Evolutionary conservation across 352 stramenopile genomes (phyloP).

Genomic region (Pilasporangium apinafurcum): DNA sequence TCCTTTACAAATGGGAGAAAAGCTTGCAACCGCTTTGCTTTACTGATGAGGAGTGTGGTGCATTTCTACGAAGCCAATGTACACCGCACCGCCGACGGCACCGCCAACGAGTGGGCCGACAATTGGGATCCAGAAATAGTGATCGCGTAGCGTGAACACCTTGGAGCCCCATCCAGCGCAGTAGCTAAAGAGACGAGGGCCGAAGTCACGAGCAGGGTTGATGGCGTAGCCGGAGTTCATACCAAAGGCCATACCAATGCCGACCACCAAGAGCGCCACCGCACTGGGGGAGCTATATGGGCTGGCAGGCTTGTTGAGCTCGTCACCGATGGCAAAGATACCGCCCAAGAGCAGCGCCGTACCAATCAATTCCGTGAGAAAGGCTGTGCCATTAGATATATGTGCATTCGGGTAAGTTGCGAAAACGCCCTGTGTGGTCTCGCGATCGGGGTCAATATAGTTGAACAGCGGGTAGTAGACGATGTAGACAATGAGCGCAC

Average conservation of each 20-base stretch:
- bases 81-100: conserved; percentile 18
- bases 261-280: conserved; percentile 39
- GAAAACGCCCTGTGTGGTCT: conserved; percentile 36
- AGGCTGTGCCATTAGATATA: conserved; percentile 36
- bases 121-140: conserved; percentile 56
- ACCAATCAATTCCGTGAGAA: conserved; percentile 55
- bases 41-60: too few species aligned
- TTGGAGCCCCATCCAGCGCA: conserved; percentile 34
- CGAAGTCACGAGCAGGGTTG: conserved; percentile 54
- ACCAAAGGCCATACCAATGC: conserved; percentile 54
- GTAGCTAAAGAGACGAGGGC: conserved; percentile 27
- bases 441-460: conserved; percentile 28
- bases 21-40: too few species aligned
- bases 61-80: conserved; percentile 26
- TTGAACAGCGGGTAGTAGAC: conserved; percentile 49
- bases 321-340: conserved; percentile 47
- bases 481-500: conserved; percentile 30
- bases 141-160: conserved; percentile 29
- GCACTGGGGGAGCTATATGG: conserved; percentile 28
- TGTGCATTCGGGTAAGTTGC: conserved; percentile 38
- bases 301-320: conserved; percentile 43
- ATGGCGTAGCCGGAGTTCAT: conserved; percentile 65
- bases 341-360: conserved; percentile 44
- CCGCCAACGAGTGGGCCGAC: conserved; percentile 33
- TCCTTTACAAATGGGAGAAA: too few species aligned